Conservation (phyloP, 495 filamentous ascomycete genomes). For the Aspergillus leporis region DNA sequence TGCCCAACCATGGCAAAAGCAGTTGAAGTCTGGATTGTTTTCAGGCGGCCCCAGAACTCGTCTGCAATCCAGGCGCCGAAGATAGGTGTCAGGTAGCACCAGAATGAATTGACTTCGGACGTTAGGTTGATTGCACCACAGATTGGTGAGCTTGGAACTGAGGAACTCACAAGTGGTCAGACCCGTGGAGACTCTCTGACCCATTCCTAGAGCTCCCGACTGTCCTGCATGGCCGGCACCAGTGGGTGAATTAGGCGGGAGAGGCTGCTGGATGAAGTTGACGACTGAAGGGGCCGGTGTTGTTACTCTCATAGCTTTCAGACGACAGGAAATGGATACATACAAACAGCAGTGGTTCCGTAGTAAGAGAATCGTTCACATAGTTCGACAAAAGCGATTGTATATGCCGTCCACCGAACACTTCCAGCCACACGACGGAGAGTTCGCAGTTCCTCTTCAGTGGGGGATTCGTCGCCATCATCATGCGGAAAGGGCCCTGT, state of each 20-base stretch:
- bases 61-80: conserved; percentile 73
- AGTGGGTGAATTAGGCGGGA: conserved; percentile 60
- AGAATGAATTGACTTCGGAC: conserved; percentile 62
- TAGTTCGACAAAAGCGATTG: conserved; percentile 72
- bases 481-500: neutral
- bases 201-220: conserved; percentile 64
- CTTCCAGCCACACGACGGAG: conserved; percentile 65
- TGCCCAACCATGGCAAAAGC: conserved; percentile 63
- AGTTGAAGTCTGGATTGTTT: conserved; percentile 63
- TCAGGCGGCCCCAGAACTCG: conserved; percentile 68
- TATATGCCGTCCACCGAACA: conserved; percentile 64
- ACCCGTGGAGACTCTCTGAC: conserved; percentile 64
- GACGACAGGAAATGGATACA: conserved; percentile 50
- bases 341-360: conserved; percentile 73
- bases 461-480: conserved; percentile 41
- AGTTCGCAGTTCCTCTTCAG: conserved; percentile 56
- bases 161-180: conserved; percentile 49
- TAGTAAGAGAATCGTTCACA: conserved; percentile 82
- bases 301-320: conserved; percentile 6
- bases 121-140: neutral
- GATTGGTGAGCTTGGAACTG: neutral
- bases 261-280: conserved; percentile 70
- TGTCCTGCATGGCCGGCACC: conserved; percentile 59
- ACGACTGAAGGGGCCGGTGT: conserved; percentile 33
- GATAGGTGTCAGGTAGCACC: conserved; percentile 70